Evolutionary conservation across 768 basidiomycete species (phyloP).

Genomic region (Psilocybe tampanensis): DNA sequence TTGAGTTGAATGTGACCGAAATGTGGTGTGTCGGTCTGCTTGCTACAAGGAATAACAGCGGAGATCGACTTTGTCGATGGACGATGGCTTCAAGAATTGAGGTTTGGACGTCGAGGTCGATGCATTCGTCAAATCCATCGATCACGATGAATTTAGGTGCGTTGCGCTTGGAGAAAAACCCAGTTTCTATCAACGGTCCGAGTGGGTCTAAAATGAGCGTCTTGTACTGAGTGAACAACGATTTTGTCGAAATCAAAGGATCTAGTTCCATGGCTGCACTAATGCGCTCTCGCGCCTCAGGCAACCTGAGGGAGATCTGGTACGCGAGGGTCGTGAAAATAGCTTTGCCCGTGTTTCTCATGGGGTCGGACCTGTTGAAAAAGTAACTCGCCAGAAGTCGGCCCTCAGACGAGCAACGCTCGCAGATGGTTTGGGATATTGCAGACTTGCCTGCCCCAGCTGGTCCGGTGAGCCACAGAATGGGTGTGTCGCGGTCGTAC

Average conservation of each 20-base stretch:
- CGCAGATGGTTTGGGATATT: slow-evolving; percentile 10
- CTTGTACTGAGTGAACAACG: slow-evolving; percentile 14
- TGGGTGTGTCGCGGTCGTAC: not conserved
- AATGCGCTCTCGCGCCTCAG: slow-evolving; percentile 2
- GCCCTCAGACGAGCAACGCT: slow-evolving; percentile 12
- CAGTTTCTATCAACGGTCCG: slow-evolving; percentile 13
- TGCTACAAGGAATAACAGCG: slow-evolving; percentile 9
- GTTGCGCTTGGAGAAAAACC: slow-evolving; percentile 1
- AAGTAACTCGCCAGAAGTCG: slow-evolving; percentile 36
- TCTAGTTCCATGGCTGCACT: slow-evolving; percentile 13
- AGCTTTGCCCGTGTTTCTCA: slow-evolving; percentile 21
- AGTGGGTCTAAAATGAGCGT: slow-evolving; percentile 19
- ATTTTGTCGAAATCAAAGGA: slow-evolving; percentile 17
- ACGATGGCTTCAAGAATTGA: not conserved
- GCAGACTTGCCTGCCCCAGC: slow-evolving; percentile 19
- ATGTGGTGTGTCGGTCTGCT: slow-evolving; percentile 12
- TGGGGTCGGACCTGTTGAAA: slow-evolving; percentile 31
- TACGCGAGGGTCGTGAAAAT: slow-evolving; percentile 33
- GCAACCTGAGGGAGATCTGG: slow-evolving; percentile 23
- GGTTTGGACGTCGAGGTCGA: not conserved
- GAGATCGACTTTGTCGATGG: not conserved
- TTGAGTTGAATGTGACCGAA: not conserved
- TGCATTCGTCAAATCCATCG: slow-evolving; percentile 17
- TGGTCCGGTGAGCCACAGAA: slow-evolving; percentile 15
- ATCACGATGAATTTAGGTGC: slow-evolving; percentile 4